phyloP scores from a whole-genome alignment of 257 asterid species.

The Capsicum chinense region DNA sequence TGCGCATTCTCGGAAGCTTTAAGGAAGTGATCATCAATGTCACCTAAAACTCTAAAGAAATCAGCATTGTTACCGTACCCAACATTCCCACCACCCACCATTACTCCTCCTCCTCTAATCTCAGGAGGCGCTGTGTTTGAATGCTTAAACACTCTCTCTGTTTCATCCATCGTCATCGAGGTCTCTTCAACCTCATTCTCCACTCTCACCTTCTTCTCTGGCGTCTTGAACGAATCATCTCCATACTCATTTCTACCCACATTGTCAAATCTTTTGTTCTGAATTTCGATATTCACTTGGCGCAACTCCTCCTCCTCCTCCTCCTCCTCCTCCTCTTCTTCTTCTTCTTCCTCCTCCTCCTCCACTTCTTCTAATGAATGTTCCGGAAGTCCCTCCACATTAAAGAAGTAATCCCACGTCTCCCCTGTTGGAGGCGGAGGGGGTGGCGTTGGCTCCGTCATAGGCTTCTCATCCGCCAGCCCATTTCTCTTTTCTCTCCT shows the following conservation, averaged over 20 bases:
- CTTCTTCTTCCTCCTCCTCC: slow-evolving; percentile 50
- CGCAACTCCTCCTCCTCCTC: slow-evolving; percentile 40
- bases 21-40: slow-evolving; percentile 84
- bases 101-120: slow-evolving; percentile 39
- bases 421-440: slow-evolving; percentile 76
- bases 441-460: slow-evolving; percentile 43
- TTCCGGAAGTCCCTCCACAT: slow-evolving; percentile 52
- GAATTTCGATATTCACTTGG: slow-evolving; percentile 49
- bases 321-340: slow-evolving; percentile 42
- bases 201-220: slow-evolving; percentile 61
- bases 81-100: slow-evolving; percentile 43
- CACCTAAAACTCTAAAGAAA: slow-evolving; percentile 69
- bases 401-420: slow-evolving; percentile 90
- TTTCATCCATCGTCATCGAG: slow-evolving; percentile 36
- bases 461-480: slow-evolving; percentile 43
- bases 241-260: slow-evolving; percentile 40
- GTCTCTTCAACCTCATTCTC: slow-evolving; percentile 58
- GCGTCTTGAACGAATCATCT: slow-evolving; percentile 59
- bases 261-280: slow-evolving; percentile 34
- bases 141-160: slow-evolving; percentile 68
- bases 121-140: slow-evolving; percentile 84
- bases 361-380: slow-evolving; percentile 57
- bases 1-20: slow-evolving; percentile 86
- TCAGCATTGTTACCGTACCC: slow-evolving; percentile 61
- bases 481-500: slow-evolving; percentile 48